phyloP scores from a whole-genome alignment of 2,329 filamentous ascomycete genomes.

The Sporothrix humicola region DNA sequence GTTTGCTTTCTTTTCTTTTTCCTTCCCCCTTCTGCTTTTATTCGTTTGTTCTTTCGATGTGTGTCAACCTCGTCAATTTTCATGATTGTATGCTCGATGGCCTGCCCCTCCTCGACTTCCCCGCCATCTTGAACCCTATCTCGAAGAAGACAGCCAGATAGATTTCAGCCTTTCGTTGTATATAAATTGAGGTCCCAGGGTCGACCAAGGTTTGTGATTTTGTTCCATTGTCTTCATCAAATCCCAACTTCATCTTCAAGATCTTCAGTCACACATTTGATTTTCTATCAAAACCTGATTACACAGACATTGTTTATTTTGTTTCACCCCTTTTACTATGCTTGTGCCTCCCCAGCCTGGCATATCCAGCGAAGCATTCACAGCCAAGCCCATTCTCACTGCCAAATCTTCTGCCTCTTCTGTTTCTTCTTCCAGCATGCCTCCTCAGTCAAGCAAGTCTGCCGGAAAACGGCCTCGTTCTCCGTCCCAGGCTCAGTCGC shows the following conservation, averaged over 20 bases:
- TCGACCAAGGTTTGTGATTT: background rate
- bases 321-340: background rate
- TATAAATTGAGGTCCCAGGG: background rate
- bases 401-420: background rate
- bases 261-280: too few species aligned
- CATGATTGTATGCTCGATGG: background rate
- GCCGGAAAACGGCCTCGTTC: background rate
- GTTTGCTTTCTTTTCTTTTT: background rate
- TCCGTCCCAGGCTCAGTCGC: background rate
- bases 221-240: too few species aligned
- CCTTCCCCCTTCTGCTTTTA: background rate
- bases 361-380: conserved; percentile 12
- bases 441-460: background rate
- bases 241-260: too few species aligned
- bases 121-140: background rate
- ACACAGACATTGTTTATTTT: background rate
- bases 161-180: background rate
- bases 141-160: background rate
- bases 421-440: background rate
- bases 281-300: too few species aligned
- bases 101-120: background rate
- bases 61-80: background rate
- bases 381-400: background rate
- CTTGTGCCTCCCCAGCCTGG: conserved; percentile 2
- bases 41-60: too few species aligned